Evolutionary conservation across 495 filamentous ascomycete genomes (phyloP).

Genomic region (Aspergillus panamensis): DNA sequence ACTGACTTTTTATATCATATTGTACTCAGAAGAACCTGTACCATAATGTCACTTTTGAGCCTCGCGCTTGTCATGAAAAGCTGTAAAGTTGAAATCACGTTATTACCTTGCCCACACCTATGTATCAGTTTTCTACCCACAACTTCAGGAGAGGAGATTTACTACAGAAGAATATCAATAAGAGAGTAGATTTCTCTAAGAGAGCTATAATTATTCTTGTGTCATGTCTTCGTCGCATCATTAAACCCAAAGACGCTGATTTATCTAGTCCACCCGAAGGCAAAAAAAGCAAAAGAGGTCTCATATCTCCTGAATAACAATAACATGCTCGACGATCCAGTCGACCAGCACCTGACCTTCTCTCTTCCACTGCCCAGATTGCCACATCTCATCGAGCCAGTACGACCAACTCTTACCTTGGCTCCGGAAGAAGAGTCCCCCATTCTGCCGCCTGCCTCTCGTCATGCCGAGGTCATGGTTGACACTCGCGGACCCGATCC

Average conservation of each 20-base stretch:
- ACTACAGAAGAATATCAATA: neutral
- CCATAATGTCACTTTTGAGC: too few relatives aligned
- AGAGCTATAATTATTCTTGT: neutral
- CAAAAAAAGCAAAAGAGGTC: neutral
- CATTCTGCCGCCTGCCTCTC: slow-evolving; percentile 14
- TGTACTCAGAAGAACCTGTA: too few relatives aligned
- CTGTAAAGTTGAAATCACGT: too few relatives aligned
- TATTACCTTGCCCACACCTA: too few relatives aligned
- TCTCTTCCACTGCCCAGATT: slow-evolving; percentile 38
- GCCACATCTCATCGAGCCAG: slow-evolving; percentile 41
- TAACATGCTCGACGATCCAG: slow-evolving; percentile 41
- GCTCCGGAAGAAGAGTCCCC: slow-evolving; percentile 18
- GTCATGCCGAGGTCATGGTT: slow-evolving; percentile 35
- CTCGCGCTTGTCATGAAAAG: too few relatives aligned
- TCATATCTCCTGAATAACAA: slow-evolving; percentile 39
- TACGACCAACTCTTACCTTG: slow-evolving; percentile 31
- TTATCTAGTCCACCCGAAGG: neutral
- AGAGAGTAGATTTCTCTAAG: neutral
- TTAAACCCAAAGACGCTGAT: neutral
- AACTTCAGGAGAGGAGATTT: too few relatives aligned
- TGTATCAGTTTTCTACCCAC: too few relatives aligned
- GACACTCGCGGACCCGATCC: slow-evolving; percentile 27
- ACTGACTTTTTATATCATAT: too few relatives aligned
- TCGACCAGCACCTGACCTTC: slow-evolving; percentile 45
- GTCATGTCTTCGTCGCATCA: neutral